Percentiles rank a stretch among this genome's conserved stretches.
Evolutionary conservation across 2,329 filamentous ascomycete species (phyloP).

Genomic region (Lecanoromycetidae sp.): DNA sequence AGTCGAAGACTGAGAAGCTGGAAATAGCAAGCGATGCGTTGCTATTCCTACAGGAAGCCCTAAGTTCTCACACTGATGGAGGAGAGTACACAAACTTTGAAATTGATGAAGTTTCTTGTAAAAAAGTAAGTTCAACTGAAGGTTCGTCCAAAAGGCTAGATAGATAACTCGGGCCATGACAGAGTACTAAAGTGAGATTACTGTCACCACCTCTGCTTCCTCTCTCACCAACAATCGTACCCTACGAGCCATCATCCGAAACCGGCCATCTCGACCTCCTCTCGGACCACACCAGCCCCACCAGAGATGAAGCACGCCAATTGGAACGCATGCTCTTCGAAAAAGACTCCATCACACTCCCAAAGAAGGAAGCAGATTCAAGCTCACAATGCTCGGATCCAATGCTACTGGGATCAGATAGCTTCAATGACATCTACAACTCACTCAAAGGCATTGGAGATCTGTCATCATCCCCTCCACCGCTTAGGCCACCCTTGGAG

Average conservation of each 20-base stretch:
- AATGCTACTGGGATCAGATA: conserved; percentile 10
- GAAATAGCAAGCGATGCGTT: conserved; percentile 27
- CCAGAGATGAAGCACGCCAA: conserved; percentile 24
- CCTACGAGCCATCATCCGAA: conserved; percentile 31
- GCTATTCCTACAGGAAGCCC: conserved; percentile 23
- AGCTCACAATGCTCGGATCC: not conserved
- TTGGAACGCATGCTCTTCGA: conserved; percentile 22
- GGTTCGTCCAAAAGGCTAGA: too few species aligned
- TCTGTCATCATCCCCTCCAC: conserved; percentile 19
- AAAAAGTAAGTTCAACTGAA: not conserved
- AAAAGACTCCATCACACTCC: not conserved
- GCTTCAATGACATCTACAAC: conserved; percentile 20
- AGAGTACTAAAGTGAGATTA: conserved; percentile 21
- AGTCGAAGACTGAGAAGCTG: conserved; percentile 28
- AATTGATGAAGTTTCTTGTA: conserved; percentile 9
- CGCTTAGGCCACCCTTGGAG: conserved; percentile 25
- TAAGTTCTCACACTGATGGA: conserved; percentile 7
- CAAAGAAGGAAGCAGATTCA: not conserved
- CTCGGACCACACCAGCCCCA: conserved; percentile 27
- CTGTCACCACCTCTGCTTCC: conserved; percentile 40
- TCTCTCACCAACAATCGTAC: conserved; percentile 29
- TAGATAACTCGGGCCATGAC: too few species aligned
- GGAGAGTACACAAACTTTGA: conserved; percentile 5
- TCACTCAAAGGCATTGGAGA: conserved; percentile 17
- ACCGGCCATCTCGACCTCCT: conserved; percentile 27